Evolutionary conservation across 148 eudicot species (phyloP).

Genomic region (Agrostemma githago): DNA sequence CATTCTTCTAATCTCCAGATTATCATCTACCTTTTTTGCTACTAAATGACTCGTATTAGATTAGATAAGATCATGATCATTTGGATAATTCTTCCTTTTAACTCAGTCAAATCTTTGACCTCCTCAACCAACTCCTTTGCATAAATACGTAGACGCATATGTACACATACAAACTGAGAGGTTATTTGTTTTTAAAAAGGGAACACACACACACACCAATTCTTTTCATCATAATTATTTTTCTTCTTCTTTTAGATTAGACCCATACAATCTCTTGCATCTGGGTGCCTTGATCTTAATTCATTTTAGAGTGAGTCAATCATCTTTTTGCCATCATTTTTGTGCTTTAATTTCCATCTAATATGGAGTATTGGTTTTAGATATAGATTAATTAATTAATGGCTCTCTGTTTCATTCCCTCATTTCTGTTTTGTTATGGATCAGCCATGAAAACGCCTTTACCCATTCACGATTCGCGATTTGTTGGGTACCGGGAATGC

Average conservation of each 20-base stretch:
- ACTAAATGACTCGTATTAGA: background rate
- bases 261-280: background rate
- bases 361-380: too few relatives aligned
- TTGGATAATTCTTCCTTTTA: background rate
- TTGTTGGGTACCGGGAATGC: too few relatives aligned
- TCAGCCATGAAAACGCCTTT: too few relatives aligned
- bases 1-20: background rate
- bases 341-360: background rate
- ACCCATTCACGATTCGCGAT: too few relatives aligned
- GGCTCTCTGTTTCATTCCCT: too few relatives aligned
- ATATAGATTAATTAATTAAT: too few relatives aligned
- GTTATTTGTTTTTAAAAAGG: background rate
- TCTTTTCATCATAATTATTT: background rate
- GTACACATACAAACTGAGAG: background rate
- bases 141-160: background rate
- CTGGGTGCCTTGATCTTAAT: background rate
- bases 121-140: background rate
- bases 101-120: slow-evolving; percentile 11
- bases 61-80: background rate
- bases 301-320: background rate
- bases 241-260: background rate
- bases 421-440: too few relatives aligned
- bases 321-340: background rate
- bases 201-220: background rate
- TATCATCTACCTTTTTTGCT: slow-evolving; percentile 2